Base-by-base conservation (phyloP, 805 yeast genomes). In the Hanseniaspora nectarophila region DNA sequence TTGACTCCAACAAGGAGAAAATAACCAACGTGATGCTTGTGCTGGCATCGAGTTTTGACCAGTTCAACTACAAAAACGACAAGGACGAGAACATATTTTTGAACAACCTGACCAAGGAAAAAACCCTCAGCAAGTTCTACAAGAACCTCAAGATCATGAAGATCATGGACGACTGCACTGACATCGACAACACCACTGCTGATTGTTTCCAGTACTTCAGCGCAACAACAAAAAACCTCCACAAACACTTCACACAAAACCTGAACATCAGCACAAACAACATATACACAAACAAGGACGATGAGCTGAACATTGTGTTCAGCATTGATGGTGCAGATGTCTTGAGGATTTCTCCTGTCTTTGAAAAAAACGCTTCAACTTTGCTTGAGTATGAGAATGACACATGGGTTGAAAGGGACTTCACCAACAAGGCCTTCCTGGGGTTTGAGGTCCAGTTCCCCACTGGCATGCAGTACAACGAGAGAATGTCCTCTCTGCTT, bases 1-100 rank as follows among this genome's bases (percentile, higher is more conserved):
- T 23, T 4, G 26, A 35, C 9, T 21, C 40, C 10, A 21, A 24
- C 5, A 58, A 58, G 20, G 64, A 59, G 29, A 43, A 33, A 6
- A 66, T 66, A 3, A 58, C 58, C 20, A 68, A 66, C 48, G 69
- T 65, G 26, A 66, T 65, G 54, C 55, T 66, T 39, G 70, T 66
- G 1, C 51, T 66, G 18, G 70, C 70, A 8, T 65, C 68, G 2
- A 65, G 63, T 55, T 66, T 65, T 54, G 69, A 66, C 47, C 61
- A 62, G 28, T 66, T 66, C 56, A 63, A 65, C 47, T 66, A 66
- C 50, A 63, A 53, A 49, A 62, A 60, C 39, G 58, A 35, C 2
- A 4, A 6, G 8, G 26, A 57, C 13, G 55, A 56, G 24, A 66
- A 66, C 49, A 66, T 66, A 32, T 54, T 66, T 21, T 56, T 60